phyloP scores from a whole-genome alignment of 331 rosid species.

The Quercus phellos region DNA sequence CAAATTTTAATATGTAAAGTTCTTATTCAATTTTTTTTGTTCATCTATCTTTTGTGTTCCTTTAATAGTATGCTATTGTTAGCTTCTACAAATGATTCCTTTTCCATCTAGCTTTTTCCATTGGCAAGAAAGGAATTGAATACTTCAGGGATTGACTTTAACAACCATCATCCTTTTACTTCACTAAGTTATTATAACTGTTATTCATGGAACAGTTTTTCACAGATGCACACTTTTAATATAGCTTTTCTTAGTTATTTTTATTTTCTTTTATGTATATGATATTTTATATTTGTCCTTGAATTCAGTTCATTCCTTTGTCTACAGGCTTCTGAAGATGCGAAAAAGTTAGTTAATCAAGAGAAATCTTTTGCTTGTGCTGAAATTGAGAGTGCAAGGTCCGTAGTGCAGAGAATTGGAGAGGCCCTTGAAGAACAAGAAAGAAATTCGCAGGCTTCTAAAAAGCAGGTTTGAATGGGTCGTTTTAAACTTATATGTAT shows the following conservation, averaged over 20 bases:
- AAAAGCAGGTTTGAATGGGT: constrained; percentile 49
- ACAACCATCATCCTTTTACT: no score
- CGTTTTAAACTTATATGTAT: neutral
- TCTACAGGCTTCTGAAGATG: constrained; percentile 92
- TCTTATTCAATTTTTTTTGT: no score
- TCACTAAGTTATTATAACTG: no score
- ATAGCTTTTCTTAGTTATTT: neutral
- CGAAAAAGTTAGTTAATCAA: constrained; percentile 89
- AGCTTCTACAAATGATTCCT: no score
- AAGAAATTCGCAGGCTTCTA: constrained; percentile 50
- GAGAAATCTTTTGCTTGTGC: constrained; percentile 99
- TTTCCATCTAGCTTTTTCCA: neutral
- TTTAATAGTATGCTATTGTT: no score
- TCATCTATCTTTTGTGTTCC: no score
- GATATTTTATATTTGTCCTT: constrained; percentile 1
- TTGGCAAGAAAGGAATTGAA: neutral
- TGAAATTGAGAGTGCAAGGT: constrained; percentile 92
- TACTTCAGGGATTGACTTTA: no score
- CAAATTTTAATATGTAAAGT: no score
- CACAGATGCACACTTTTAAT: neutral
- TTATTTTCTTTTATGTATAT: neutral
- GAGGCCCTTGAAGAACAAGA: constrained; percentile 91
- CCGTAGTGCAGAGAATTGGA: constrained; percentile 85
- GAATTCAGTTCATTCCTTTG: neutral
- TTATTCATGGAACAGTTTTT: neutral